A percentile compares a stretch with the other conserved stretches of the same genome.
These are phyloP conservation scores for Ascochyta fabae DNA, from an alignment of 2,329 filamentous ascomycete species.

Conservation along the genomic window DNA sequence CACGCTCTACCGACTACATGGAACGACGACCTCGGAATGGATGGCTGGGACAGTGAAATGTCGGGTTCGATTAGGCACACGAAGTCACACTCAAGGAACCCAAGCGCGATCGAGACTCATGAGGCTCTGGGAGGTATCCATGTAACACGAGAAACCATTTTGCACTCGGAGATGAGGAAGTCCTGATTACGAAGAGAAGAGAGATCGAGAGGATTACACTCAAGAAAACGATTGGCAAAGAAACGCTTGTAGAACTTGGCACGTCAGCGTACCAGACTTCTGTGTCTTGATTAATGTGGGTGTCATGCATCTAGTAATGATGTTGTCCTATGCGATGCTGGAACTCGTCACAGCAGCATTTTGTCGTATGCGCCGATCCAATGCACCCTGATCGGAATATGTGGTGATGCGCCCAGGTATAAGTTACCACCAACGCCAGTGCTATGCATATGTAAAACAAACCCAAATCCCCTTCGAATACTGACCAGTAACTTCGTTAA, in stretches of 20 bases:
- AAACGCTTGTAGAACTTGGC: not conserved
- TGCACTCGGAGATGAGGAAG: slow-evolving; percentile 3
- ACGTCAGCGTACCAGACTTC: not conserved
- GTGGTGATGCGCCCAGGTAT: not conserved
- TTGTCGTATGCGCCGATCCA: not conserved
- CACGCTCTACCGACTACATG: slow-evolving; percentile 11
- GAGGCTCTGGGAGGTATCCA: slow-evolving; percentile 7
- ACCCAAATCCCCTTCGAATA: not conserved
- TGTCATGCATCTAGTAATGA: not conserved
- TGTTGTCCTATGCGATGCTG: not conserved
- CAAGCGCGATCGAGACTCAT: not conserved
- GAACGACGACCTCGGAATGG: slow-evolving; percentile 11
- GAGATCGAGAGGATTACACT: not conserved
- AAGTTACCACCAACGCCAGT: slow-evolving; percentile 21
- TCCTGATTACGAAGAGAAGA: not conserved
- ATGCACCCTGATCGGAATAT: not conserved
- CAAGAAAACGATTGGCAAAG: not conserved
- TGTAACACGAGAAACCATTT: slow-evolving; percentile 8
- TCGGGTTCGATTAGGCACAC: slow-evolving; percentile 2
- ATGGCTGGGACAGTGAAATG: slow-evolving; percentile 11
- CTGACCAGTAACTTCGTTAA: not conserved
- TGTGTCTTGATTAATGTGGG: not conserved
- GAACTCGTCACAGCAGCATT: not conserved
- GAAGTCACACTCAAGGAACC: not conserved
- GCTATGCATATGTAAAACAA: slow-evolving; percentile 27